phyloP scores from a whole-genome alignment of 2,329 filamentous ascomycete genomes.

The Talaromyces sp. region DNA sequence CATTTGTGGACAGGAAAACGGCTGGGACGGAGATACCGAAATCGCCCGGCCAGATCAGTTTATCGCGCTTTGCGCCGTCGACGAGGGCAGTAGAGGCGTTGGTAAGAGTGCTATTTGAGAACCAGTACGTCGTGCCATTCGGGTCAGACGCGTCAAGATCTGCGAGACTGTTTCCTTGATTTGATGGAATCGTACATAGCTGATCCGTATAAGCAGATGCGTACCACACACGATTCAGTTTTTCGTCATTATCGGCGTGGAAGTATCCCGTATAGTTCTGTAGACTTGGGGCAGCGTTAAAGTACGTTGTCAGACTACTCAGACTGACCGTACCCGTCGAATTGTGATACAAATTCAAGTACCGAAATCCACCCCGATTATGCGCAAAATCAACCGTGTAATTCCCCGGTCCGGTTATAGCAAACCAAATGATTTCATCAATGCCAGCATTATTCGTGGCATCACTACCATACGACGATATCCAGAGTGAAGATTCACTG shows the following conservation, averaged over 20 bases:
- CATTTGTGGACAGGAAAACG: neutral
- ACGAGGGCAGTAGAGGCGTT: slow-evolving; percentile 34
- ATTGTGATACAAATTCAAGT: neutral
- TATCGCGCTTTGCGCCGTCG: slow-evolving; percentile 42
- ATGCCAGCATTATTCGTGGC: slow-evolving; percentile 47
- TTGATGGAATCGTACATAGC: slow-evolving; percentile 31
- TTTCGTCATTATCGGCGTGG: slow-evolving; percentile 24
- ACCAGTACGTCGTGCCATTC: neutral
- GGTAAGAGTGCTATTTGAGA: slow-evolving; percentile 16
- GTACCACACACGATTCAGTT: slow-evolving; percentile 57
- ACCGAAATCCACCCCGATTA: neutral
- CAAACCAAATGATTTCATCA: slow-evolving; percentile 28
- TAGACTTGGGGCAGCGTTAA: neutral
- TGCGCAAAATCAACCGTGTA: neutral
- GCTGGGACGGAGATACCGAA: slow-evolving; percentile 56
- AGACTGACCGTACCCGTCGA: neutral
- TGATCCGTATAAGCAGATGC: slow-evolving; percentile 51
- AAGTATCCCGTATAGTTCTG: neutral
- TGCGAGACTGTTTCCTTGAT: slow-evolving; percentile 20
- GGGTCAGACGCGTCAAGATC: neutral
- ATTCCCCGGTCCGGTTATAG: neutral
- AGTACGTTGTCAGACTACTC: neutral
- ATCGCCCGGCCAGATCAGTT: slow-evolving; percentile 59
- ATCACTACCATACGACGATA: slow-evolving; percentile 47
- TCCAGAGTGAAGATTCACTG: slow-evolving; percentile 46